phyloP scores from a whole-genome alignment of 2,329 filamentous ascomycete species.

The Colletotrichum graminicola region DNA sequence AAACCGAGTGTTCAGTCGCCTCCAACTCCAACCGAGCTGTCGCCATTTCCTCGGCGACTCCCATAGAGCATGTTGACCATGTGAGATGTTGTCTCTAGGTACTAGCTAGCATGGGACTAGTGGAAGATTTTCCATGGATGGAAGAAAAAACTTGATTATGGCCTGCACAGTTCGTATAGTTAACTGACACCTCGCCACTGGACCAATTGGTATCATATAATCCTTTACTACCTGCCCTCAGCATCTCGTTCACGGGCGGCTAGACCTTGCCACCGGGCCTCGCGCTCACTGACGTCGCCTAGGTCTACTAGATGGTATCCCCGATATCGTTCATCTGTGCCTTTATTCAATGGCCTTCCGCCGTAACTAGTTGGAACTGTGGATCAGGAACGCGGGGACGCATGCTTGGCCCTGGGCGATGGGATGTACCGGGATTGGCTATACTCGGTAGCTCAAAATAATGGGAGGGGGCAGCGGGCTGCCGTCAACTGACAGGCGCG shows the following conservation, averaged over 20 bases:
- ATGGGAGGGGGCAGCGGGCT: background rate
- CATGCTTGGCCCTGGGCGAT: background rate
- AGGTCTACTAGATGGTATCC: background rate
- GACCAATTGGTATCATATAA: too few relatives aligned
- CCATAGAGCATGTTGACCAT: too few relatives aligned
- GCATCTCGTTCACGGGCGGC: background rate
- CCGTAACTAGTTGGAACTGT: background rate
- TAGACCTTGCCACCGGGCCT: constrained; percentile 12
- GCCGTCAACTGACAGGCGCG: constrained; percentile 23
- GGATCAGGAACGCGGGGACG: background rate
- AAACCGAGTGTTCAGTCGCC: background rate
- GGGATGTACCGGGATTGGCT: background rate
- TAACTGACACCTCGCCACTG: too few relatives aligned
- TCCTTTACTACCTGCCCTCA: too few relatives aligned
- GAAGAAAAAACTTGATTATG: too few relatives aligned
- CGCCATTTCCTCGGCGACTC: too few relatives aligned
- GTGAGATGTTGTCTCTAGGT: too few relatives aligned
- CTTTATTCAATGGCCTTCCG: background rate
- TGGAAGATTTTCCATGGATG: too few relatives aligned
- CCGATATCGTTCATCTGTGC: background rate
- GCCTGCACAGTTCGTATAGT: too few relatives aligned
- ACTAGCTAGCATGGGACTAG: too few relatives aligned
- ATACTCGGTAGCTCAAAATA: background rate
- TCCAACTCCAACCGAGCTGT: too few relatives aligned
- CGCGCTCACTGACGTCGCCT: constrained; percentile 1